A percentile compares a stretch with the other conserved stretches of the same genome.
phyloP scores from a whole-genome alignment of 352 stramenopile genomes.

The Blastocystis sp. region DNA sequence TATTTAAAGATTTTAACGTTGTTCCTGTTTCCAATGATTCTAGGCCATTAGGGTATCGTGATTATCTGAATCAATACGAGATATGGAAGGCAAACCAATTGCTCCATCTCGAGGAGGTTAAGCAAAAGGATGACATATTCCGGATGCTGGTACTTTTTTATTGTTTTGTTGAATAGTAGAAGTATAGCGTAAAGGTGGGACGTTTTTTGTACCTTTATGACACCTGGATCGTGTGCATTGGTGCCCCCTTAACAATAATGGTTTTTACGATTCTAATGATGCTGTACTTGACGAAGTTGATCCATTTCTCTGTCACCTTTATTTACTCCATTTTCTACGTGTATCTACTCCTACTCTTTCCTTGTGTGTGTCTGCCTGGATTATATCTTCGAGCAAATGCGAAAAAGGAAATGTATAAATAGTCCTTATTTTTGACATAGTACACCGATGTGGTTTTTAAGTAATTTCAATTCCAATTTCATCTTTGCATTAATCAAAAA shows the following conservation, averaged over 20 bases:
- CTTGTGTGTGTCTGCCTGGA: neutral
- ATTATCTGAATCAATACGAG: neutral
- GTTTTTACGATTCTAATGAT: conserved; percentile 41
- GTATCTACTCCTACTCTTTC: neutral
- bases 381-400: conserved; percentile 16
- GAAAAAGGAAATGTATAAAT: neutral
- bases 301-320: neutral
- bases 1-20: neutral
- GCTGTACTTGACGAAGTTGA: conserved; percentile 2
- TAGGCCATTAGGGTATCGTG: neutral
- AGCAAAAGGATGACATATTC: neutral
- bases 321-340: neutral
- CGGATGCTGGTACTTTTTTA: neutral
- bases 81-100: neutral
- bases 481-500: conserved; percentile 23
- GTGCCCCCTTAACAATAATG: neutral
- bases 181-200: neutral
- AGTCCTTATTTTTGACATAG: neutral
- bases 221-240: conserved; percentile 2
- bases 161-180: neutral
- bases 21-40: neutral
- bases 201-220: conserved; percentile 8
- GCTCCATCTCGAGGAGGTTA: neutral
- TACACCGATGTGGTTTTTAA: conserved; percentile 19
- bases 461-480: conserved; percentile 30